Evolutionary conservation across 1,284 basidiomycete genomes (phyloP), one percentile per base, ranked within the genome.

Genomic region (Rhizopogon hawkerae): DNA sequence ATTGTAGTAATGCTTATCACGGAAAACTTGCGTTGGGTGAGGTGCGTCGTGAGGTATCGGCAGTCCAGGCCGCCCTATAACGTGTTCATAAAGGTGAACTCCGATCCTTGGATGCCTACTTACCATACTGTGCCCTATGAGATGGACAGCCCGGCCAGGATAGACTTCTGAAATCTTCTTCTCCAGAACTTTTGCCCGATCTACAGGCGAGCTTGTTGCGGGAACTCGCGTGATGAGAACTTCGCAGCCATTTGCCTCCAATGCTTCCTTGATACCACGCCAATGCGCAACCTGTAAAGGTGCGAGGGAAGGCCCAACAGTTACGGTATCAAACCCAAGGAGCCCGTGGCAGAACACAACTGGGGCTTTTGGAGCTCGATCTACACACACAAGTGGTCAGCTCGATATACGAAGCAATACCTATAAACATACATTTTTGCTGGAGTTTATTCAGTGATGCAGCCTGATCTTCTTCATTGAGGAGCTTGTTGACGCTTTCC

Each of bases 81-180:
- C 35, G 51, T 24, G 48, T 49, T 46, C 46, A 47, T 33, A 43
- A 56, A 46, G 54, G 29, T 11, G 14, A 51, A 5, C 23, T 35
- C 11, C 33, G 2, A 38, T 34, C 11, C 21, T 33, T 18, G 37
- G n/a, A 8, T 49, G 34, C 24, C 33, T 36, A 57, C 72, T 49
- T 59, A 88, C 88, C 92, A 95, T 96, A 59, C 85, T 89, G 62
- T 96, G 92, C n/a, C 86, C 82, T 46, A 96, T 87, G 41, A 98
- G 77, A 66, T 97, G 95, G 18, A 97, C 84, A 46, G 80, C 79
- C 38, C 83, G 74, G 3, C 88, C 91, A 0, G 87, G 81, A 67
- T 89, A 94, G 13, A 77, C 77, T 53, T 85, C 77, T 23, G 83
- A 83, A 54, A 98, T 89, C 56, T 76, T 80, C 50, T 84, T 73